A percentile compares a stretch with the other conserved stretches of the same genome.
phyloP scores from a whole-genome alignment of 495 filamentous ascomycete species.

The Haplographium delicatum region DNA sequence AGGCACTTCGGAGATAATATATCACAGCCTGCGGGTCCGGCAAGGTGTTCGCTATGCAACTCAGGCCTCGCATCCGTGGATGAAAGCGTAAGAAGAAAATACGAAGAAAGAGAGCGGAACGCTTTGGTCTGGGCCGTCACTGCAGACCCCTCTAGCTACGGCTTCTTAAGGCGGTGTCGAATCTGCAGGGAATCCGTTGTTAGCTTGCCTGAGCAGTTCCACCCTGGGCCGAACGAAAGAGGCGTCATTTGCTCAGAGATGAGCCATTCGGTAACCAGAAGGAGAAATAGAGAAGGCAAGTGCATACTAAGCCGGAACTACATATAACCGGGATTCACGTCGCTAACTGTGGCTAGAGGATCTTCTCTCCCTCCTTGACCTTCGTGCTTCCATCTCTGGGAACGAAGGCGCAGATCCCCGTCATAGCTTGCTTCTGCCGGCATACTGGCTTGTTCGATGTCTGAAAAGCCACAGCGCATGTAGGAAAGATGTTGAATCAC shows the following conservation, averaged over 20 bases:
- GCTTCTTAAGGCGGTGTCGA: conserved; percentile 2
- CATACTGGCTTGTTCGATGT: conserved; percentile 8
- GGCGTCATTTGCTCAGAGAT: conserved; percentile 2
- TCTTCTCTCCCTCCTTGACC: background rate
- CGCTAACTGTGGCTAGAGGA: conserved; percentile 2
- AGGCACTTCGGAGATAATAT: conserved; percentile 4
- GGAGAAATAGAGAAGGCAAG: conserved; percentile 1
- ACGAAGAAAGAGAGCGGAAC: conserved; percentile 2
- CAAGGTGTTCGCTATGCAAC: conserved; percentile 1
- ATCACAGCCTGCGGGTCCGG: background rate
- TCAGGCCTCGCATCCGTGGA: conserved; percentile 2
- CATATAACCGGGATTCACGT: conserved; percentile 1
- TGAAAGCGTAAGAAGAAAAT: conserved; percentile 2
- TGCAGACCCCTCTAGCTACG: conserved; percentile 1
- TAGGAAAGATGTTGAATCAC: background rate
- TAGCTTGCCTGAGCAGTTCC: conserved; percentile 2
- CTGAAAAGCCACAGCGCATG: conserved; percentile 2
- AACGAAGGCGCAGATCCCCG: conserved; percentile 1
- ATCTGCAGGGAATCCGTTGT: conserved; percentile 4
- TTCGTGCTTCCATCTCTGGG: conserved; percentile 2
- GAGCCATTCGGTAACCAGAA: conserved; percentile 1
- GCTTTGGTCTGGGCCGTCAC: background rate
- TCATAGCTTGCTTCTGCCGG: background rate
- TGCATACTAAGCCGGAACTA: conserved; percentile 1
- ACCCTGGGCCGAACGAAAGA: conserved; percentile 1